Conservation (phyloP, 768 basidiomycete species). For the Calocera viscosa region DNA sequence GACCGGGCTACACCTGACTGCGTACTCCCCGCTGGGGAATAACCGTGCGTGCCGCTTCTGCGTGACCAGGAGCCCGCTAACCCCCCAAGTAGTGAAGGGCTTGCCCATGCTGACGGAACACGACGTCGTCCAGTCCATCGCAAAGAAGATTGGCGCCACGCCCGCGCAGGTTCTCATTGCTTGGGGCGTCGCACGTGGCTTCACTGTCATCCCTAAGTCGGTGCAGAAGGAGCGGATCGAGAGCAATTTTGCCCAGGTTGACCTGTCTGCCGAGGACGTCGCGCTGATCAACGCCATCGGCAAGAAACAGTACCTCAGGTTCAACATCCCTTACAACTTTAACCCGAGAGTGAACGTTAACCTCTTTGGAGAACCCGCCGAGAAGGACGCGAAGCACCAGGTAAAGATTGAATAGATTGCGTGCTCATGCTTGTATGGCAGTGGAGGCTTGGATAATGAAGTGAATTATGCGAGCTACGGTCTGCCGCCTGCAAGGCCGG, state of each 20-base stretch:
- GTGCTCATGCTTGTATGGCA: too few relatives aligned
- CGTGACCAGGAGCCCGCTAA: neutral
- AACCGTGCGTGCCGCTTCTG: conserved; percentile 38
- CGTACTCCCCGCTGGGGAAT: conserved; percentile 68
- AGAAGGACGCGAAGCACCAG: conserved; percentile 30
- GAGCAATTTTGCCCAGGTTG: conserved; percentile 67
- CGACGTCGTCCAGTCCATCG: conserved; percentile 47
- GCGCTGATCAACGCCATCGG: conserved; percentile 45
- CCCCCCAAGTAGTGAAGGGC: conserved; percentile 26
- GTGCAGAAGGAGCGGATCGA: conserved; percentile 49
- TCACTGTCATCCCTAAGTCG: conserved; percentile 75
- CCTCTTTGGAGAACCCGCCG: conserved; percentile 52
- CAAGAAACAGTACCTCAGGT: conserved; percentile 38
- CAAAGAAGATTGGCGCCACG: conserved; percentile 48
- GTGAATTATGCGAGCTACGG: too few relatives aligned
- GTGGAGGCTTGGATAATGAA: too few relatives aligned
- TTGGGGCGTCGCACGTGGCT: conserved; percentile 64
- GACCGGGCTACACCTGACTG: conserved; percentile 59
- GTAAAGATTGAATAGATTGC: conserved; percentile 12
- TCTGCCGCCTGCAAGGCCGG: too few relatives aligned
- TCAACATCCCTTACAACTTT: conserved; percentile 55
- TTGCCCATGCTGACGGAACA: conserved; percentile 59
- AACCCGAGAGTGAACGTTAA: conserved; percentile 56
- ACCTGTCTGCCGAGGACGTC: conserved; percentile 53
- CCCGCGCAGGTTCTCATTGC: conserved; percentile 74